A percentile compares a stretch with the other conserved stretches of the same genome.
These are phyloP conservation scores for Colletotrichum caudatum DNA, from an alignment of 2,329 filamentous ascomycete species.

Conservation along the genomic window DNA sequence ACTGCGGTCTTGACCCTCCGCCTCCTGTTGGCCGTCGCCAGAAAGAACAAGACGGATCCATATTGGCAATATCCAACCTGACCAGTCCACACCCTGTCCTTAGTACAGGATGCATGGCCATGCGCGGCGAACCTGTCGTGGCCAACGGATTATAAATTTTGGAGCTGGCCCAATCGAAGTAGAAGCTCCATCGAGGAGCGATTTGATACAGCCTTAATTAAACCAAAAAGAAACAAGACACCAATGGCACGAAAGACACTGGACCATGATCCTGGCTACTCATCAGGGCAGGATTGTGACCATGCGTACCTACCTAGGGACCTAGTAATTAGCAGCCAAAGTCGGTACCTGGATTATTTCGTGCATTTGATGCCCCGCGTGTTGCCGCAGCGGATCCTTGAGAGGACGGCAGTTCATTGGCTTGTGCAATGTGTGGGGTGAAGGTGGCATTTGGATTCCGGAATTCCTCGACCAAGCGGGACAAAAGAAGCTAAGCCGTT, in stretches of 20 bases:
- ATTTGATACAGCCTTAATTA: too few relatives aligned
- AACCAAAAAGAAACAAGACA: not conserved
- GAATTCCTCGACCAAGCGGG: not conserved
- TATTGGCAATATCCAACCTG: not conserved
- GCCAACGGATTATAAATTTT: not conserved
- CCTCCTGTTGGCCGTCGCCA: not conserved
- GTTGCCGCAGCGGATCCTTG: slow-evolving; percentile 19
- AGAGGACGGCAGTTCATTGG: slow-evolving; percentile 1
- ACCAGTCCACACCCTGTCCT: not conserved
- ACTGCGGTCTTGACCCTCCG: not conserved
- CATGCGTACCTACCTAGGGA: not conserved
- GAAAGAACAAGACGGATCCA: not conserved
- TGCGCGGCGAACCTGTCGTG: not conserved
- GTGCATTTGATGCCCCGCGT: slow-evolving; percentile 24
- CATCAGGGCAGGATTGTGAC: not conserved
- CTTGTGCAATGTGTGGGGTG: slow-evolving; percentile 18
- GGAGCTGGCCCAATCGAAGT: too few relatives aligned
- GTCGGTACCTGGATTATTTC: slow-evolving; percentile 27
- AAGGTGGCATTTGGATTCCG: not conserved
- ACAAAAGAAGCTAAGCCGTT: slow-evolving; percentile 1
- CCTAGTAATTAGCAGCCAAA: not conserved
- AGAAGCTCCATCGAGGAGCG: not conserved
- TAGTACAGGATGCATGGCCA: not conserved
- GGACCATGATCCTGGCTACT: not conserved
- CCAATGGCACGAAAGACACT: too few relatives aligned